phyloP scores from a whole-genome alignment of 441 rosid genomes.

The Hura crepitans region DNA sequence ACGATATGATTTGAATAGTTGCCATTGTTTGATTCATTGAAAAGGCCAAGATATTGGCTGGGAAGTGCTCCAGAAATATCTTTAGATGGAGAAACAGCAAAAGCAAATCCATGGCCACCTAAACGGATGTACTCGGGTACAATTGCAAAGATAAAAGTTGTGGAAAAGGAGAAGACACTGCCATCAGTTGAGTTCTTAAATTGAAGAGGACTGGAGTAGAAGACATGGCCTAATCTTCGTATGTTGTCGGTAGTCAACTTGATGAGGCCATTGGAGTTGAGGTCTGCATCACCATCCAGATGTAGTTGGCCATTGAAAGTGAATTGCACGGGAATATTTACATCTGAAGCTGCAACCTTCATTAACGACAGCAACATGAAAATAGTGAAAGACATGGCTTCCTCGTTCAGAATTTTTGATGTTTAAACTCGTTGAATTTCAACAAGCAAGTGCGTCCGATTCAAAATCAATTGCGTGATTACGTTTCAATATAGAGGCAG shows the following conservation, averaged over 20 bases:
- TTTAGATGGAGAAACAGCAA: slow-evolving; percentile 44
- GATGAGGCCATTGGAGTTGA: neutral
- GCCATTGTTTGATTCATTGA: slow-evolving; percentile 36
- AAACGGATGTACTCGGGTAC: slow-evolving; percentile 45
- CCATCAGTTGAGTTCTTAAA: slow-evolving; percentile 41
- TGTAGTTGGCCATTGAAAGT: neutral
- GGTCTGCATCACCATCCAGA: neutral
- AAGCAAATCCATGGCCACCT: slow-evolving; percentile 72
- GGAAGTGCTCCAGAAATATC: slow-evolving; percentile 38
- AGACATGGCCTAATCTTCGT: slow-evolving; percentile 56
- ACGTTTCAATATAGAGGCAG: too few species aligned
- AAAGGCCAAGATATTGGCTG: slow-evolving; percentile 56
- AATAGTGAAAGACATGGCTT: neutral
- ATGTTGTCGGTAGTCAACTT: slow-evolving; percentile 16
- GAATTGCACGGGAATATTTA: neutral
- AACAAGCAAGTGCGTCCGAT: too few species aligned
- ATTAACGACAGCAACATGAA: neutral
- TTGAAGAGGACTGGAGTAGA: slow-evolving; percentile 45
- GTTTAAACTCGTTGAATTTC: too few species aligned
- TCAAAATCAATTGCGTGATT: too few species aligned
- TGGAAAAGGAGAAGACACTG: too few species aligned
- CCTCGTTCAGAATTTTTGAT: too few species aligned
- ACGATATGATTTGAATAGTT: slow-evolving; percentile 43
- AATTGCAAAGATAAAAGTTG: too few species aligned
- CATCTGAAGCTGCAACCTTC: neutral